Conservation (phyloP, 495 filamentous ascomycete genomes). For the Astrocystis sublimbata region DNA sequence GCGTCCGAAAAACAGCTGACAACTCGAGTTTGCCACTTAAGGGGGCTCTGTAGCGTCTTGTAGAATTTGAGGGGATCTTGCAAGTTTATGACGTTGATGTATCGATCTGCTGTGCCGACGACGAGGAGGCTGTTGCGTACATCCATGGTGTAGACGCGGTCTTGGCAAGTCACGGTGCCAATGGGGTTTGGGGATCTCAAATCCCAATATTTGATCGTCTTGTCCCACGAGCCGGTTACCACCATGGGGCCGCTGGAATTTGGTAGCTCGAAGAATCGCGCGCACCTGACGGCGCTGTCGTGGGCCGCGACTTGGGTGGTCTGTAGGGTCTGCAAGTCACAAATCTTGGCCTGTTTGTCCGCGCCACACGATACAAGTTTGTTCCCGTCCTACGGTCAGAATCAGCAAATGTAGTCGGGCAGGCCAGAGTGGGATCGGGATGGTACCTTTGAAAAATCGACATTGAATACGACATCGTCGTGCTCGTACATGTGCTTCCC, state of each 20-base stretch:
- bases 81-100: conserved; percentile 84
- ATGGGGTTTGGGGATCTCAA: conserved; percentile 63
- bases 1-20: conserved; percentile 84
- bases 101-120: conserved; percentile 81
- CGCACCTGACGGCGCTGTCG: conserved; percentile 69
- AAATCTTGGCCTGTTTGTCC: conserved; percentile 74
- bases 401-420: conserved; percentile 8
- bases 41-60: conserved; percentile 79
- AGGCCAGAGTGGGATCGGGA: not conserved
- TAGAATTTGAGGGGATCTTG: conserved; percentile 71
- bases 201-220: conserved; percentile 90
- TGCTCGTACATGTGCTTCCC: conserved; percentile 78
- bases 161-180: conserved; percentile 65
- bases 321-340: conserved; percentile 63
- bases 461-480: conserved; percentile 74
- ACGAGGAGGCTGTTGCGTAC: conserved; percentile 76
- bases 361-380: conserved; percentile 74
- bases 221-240: conserved; percentile 88
- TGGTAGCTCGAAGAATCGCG: conserved; percentile 66
- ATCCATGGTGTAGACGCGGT: conserved; percentile 88
- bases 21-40: conserved; percentile 86
- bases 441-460: conserved; percentile 81
- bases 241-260: conserved; percentile 59
- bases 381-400: conserved; percentile 45
- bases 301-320: conserved; percentile 69